These are phyloP conservation scores for Suhomyces canberraensis DNA, from an alignment of 805 yeast species.

Conservation along the genomic window DNA sequence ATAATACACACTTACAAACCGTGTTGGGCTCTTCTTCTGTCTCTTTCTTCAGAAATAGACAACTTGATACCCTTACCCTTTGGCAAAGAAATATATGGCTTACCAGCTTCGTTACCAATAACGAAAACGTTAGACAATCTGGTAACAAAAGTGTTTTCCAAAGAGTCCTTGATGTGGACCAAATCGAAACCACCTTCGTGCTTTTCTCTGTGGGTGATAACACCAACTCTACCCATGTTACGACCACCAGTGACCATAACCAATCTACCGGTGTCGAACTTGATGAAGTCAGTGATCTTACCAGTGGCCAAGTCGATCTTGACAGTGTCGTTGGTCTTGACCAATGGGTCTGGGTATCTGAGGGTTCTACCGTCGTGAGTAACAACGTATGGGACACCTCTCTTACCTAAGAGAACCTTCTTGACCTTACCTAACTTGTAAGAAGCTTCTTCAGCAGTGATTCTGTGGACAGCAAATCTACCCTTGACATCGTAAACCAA, in stretches of 20 bases:
- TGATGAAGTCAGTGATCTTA: conserved; percentile 84
- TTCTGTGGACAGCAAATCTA: conserved; percentile 99
- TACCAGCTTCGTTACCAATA: conserved; percentile 86
- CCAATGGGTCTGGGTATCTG: conserved; percentile 98
- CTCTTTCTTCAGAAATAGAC: conserved; percentile 95
- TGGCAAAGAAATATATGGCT: conserved; percentile 92
- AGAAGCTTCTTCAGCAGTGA: conserved; percentile 96
- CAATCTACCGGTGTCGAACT: conserved; percentile 85
- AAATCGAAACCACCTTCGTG: conserved; percentile 98
- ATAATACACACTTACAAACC: conserved; percentile 20
- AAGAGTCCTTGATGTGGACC: conserved; percentile 92
- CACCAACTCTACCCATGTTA: conserved; percentile 98
- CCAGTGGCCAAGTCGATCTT: conserved; percentile 95
- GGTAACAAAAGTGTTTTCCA: conserved; percentile 94
- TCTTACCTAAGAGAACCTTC: conserved; percentile 97
- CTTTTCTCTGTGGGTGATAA: conserved; percentile 91
- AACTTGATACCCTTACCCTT: conserved; percentile 99
- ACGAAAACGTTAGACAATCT: conserved; percentile 91
- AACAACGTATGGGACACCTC: conserved; percentile 96
- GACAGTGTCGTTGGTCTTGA: conserved; percentile 97
- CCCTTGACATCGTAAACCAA: conserved; percentile 98
- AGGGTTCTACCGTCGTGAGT: conserved; percentile 99
- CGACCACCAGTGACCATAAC: conserved; percentile 97
- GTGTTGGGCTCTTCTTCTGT: conserved; percentile 87
- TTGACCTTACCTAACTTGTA: conserved; percentile 98